Evolutionary conservation across 1,284 basidiomycete species (phyloP), one percentile per base, ranked within the genome.

Genomic region (Blastosporella zonata): DNA sequence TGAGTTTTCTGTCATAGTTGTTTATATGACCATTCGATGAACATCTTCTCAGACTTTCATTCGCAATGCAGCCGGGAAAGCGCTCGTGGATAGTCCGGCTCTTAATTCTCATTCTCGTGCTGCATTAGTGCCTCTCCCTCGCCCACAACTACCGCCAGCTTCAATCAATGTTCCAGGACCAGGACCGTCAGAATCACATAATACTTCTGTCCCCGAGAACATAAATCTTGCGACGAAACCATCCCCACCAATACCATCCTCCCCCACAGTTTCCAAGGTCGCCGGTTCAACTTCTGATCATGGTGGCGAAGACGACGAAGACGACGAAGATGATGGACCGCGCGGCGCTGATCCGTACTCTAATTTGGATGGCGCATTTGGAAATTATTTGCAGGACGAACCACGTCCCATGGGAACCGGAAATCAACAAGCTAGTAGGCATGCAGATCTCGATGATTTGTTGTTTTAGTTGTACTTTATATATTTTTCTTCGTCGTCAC

Each of bases 31-130:
- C n/a, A 10, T 17, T 47, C 28, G 49, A 27, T 47, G 28, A 40
- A 46, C 12, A 37, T 40, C 20, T 27, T 39, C 39, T 3, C 52
- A 91, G 88, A 92, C 89, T 3, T 92, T 92, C 67, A 92, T 92
- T 59, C 82, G 90, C 17, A 82, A 83, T 59, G 85, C 88, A 3
- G 73, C 81, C 34, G 84, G 86, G 43, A 90, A 81, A 62, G 82
- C 85, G 9, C 71, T 92, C 49, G 67, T 71, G 31, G 89, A 91
- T 62, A 89, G 83, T 53, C 86, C 89, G 18, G 90, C 90, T 2
- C 71, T 92, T 35, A 92, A 92, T 60, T 60, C 78, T 1, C 74
- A 85, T 55, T 90, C 88, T 2, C 77, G 85, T 47, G 77, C 82
- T 43, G 83, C 82, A 25, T 74, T 90, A n/a, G 75, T 90, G 9